Conservation (phyloP, 352 stramenopile species). For the Phytophthora crassamura region DNA sequence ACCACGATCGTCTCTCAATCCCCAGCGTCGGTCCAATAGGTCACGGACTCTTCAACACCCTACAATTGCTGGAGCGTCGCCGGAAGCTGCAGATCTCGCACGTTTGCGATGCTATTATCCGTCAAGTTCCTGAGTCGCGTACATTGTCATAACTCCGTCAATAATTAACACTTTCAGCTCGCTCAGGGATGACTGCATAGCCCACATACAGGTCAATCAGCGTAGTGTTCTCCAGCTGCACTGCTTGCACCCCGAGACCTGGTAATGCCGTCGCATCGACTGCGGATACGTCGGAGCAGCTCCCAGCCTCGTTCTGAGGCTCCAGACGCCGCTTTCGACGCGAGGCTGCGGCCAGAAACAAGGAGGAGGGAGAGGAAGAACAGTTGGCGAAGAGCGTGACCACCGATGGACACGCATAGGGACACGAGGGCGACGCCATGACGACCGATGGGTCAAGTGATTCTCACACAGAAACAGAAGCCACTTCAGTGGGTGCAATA, state of each 20-base stretch:
- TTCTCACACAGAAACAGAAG: constrained; percentile 7
- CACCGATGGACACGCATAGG: constrained; percentile 20
- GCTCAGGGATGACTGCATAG: not conserved
- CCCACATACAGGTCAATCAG: constrained; percentile 19
- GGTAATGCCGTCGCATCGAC: constrained; percentile 26
- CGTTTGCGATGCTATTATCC: constrained; percentile 19
- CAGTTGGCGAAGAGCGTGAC: constrained; percentile 25
- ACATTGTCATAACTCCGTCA: constrained; percentile 17
- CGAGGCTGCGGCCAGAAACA: constrained; percentile 13
- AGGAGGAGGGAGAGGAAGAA: constrained; percentile 4
- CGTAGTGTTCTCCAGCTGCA: constrained; percentile 4
- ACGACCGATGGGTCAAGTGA: not conserved
- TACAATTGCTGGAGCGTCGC: constrained; percentile 30
- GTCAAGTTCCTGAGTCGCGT: constrained; percentile 28
- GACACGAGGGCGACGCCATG: constrained; percentile 19
- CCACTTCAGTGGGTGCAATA: constrained; percentile 15
- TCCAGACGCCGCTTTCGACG: constrained; percentile 10
- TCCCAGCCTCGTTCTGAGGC: constrained; percentile 8
- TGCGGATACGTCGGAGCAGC: constrained; percentile 18
- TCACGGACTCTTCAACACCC: not conserved
- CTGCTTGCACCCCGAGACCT: constrained; percentile 20
- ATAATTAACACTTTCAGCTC: not conserved
- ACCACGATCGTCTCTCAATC: not conserved
- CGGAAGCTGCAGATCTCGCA: constrained; percentile 22
- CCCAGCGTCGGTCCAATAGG: not conserved